Percentiles rank a stretch among this genome's conserved stretches.
Conservation (phyloP, 768 basidiomycete species). For the Mycena rosella region DNA sequence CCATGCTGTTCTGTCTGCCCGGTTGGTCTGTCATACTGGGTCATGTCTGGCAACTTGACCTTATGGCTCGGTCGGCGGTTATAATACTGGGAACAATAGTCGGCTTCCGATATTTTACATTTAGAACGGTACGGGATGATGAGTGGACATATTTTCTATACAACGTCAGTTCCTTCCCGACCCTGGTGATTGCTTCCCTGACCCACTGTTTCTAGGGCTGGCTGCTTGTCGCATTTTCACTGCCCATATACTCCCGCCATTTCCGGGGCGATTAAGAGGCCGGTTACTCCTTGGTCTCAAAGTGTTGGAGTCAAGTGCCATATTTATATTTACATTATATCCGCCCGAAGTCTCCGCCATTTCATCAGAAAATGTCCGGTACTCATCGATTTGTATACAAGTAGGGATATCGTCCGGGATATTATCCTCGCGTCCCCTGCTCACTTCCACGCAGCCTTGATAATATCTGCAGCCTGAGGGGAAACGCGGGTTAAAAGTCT, state of each 20-base stretch:
- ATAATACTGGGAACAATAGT: not conserved
- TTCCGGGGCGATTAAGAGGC: too few species aligned
- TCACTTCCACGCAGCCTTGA: conserved; percentile 22
- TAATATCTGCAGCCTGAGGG: conserved; percentile 18
- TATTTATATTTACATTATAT: too few species aligned
- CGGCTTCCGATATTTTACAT: not conserved
- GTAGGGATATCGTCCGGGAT: too few species aligned
- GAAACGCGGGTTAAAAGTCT: conserved; percentile 1
- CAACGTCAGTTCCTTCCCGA: not conserved
- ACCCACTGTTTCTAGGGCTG: not conserved
- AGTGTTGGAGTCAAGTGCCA: too few species aligned
- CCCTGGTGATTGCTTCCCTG: not conserved
- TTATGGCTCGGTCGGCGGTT: not conserved
- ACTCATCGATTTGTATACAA: too few species aligned
- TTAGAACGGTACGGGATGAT: not conserved
- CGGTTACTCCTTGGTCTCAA: too few species aligned
- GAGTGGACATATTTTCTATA: not conserved
- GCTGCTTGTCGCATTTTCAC: not conserved
- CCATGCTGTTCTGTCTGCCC: not conserved
- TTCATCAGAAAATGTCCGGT: too few species aligned
- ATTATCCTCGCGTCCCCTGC: too few species aligned
- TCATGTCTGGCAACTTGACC: not conserved
- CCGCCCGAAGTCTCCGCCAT: too few species aligned
- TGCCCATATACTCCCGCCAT: not conserved
- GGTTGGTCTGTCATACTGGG: not conserved